Base-by-base conservation (phyloP, 345 rosid genomes). In the Draba incana region DNA sequence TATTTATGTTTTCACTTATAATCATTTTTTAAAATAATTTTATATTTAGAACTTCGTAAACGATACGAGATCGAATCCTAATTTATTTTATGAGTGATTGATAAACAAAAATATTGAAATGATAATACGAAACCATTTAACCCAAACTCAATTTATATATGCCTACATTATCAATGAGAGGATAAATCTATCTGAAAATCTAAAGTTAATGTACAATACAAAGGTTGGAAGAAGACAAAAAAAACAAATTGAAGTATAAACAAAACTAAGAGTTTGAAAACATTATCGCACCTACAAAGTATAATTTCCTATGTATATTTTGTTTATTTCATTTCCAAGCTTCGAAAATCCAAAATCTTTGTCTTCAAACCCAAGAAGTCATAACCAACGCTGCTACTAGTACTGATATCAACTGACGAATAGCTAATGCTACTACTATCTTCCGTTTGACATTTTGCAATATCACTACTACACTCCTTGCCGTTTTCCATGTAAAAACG, bases 351-450 rank as follows among this genome's bases (percentile, higher is more conserved):
- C 84, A 85, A 80, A 58, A 82, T 77, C 23, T 75, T 82, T 20
- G 83, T 66, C 70, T 85, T 86, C 74, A 92, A 75, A 13, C 96
- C 98, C 76, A 92, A 79, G 84, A 92, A 90, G 43, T 92, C 96
- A 81, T 84, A 83, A 14, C 82, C 89, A 73, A 72, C 2, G 8
- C 63, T 67, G 20, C 38, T 45, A 2, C n/a, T 55, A 53, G 37
- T 78, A 43, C 57, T 62, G 20, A 62, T 16, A 13, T 70, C 75
- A 8, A 58, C 8, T 33, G 43, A 75, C 63, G 67, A 67, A 67
- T 60, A 70, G 50, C 77, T 70, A 25, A 75, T 74, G 55, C 65
- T 79, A 11, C 75, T 71, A 7, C 65, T 64, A 5, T 74, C 53
- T 3, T 48, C 69, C 28, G 74, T 70, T 53, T 74, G 68, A 60